Evolutionary conservation across 441 rosid species (phyloP), one percentile per base, ranked within the genome.

Genomic region (Corymbia calophylla): DNA sequence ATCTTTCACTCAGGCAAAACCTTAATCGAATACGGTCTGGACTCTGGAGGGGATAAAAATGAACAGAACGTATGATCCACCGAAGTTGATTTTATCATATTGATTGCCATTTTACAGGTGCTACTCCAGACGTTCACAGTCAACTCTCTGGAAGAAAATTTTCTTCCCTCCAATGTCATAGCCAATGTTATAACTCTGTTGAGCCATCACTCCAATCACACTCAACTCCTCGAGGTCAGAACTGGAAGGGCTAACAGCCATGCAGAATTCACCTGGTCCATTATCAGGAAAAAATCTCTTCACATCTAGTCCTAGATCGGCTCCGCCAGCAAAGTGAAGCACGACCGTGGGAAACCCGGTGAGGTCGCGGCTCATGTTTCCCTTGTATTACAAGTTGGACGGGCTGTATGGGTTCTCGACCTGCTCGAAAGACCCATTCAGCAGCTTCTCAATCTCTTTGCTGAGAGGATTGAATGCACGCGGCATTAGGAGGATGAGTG

Each of bases 401-500:
- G 91, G 89, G 3, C 35, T 86, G 58, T 44, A 58, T 87, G 58
- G 25, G 49, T 82, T 77, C n/a, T 77, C 18, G 3, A 44, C 60
- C 80, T 32, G 60, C 12, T 64, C 88, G 54, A 93, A 54, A 9
- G 90, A n/a, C 53, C 88, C 88, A 47, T 92, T 91, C 35, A 88
- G 55, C 3, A 92, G 91, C 53, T 58, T 19, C 51, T 88, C 55
- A 23, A 91, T 89, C 87, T 93, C 91, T 14, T 66, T 55, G 16
- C 68, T 60, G 18, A 94, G 91, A 27, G 89, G 87, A 35, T 54
- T 35, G 8, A 89, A 94, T 5, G 82, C 89, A 8, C 35, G 80
- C 29, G 55, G 77, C 3, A 92, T 92, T 32, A 96, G 87, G 90
- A 92, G 93, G 7, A 94, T 93, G 39, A 88, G 16, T 66, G 88